phyloP scores from a whole-genome alignment of 352 stramenopile species.

The Phytophthora fragariae region DNA sequence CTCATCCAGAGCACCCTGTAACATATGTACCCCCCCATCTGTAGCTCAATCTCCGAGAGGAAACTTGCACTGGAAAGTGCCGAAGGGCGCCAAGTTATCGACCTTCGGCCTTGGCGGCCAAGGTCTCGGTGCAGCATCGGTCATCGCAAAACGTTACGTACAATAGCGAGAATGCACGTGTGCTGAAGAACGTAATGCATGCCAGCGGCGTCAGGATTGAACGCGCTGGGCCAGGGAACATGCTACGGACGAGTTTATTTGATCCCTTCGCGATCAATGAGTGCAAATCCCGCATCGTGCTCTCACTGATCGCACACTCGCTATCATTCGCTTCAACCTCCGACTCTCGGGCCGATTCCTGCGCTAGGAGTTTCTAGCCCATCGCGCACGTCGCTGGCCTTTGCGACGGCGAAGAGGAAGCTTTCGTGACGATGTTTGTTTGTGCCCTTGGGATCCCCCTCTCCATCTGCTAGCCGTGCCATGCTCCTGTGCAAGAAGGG shows the following conservation, averaged over 20 bases:
- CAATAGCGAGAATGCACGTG: too few relatives aligned
- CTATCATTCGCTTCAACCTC: slow-evolving; percentile 15
- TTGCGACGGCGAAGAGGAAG: background rate
- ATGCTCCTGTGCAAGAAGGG: slow-evolving; percentile 7
- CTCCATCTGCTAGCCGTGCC: slow-evolving; percentile 10
- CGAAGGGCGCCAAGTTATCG: background rate
- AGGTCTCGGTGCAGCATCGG: background rate
- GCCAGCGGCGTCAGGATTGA: background rate
- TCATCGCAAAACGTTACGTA: background rate
- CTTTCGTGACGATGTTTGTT: background rate
- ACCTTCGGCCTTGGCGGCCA: background rate
- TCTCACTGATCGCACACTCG: slow-evolving; percentile 23
- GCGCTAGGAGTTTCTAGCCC: slow-evolving; percentile 3
- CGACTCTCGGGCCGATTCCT: slow-evolving; percentile 4
- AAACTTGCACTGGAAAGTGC: slow-evolving; percentile 2
- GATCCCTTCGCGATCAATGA: slow-evolving; percentile 6
- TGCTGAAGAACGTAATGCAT: background rate
- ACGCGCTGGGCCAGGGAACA: background rate
- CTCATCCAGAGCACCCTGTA: too few relatives aligned
- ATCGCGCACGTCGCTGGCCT: slow-evolving; percentile 6
- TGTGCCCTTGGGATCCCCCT: slow-evolving; percentile 13
- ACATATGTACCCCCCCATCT: too few relatives aligned
- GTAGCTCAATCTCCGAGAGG: background rate
- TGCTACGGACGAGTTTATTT: background rate
- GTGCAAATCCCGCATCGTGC: slow-evolving; percentile 19